Evolutionary conservation across 1,284 basidiomycete species (phyloP), one percentile per base, ranked within the genome.

Genomic region (Ceratobasidium papillatum): DNA sequence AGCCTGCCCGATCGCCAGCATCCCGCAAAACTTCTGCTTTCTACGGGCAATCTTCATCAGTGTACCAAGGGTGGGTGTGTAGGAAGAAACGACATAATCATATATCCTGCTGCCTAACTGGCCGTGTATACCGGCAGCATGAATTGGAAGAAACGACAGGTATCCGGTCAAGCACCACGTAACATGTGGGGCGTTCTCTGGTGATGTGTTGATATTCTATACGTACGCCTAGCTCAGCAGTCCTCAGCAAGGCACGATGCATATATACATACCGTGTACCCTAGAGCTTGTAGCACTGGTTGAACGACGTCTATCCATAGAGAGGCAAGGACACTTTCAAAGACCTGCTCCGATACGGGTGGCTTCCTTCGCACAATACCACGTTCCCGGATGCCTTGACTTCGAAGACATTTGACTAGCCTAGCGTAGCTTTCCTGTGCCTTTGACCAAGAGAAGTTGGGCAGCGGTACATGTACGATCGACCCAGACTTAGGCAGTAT

Each of bases 81-180:
- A 85, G 5, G 84, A 86, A 5, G 81, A 82, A 8, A 84, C 58
- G 56, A 80, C 84, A 11, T 78, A 11, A 19, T 83, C 79, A 1
- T 77, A 77, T 19, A 84, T 71, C n/a, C 75, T 72, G 0, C 64
- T 38, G 3, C 74, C 75, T 43, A 69, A 56, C 22, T 49, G 69
- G 38, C 52, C 59, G 22, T 79, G 79, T 1, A 79, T 78, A 7
- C 81, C 80, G 9, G 84, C 84, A 0, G 84, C 84, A 41, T 86
- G 85, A 0, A 86, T 75, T 0, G 85, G 85, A 14, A 86, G 74
- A 14, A 78, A 77, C 19, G 81, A 77, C 32, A 85, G 77, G 3
- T 65, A 52, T 0, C 80, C 80, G 0, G 82, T 83, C 1, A 83
- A 84, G 69, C 84, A 86, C 85, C 85, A 86, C 84, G 85, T 86